These are phyloP conservation scores for Zasmidium angulare DNA, from an alignment of 2,329 filamentous ascomycete species.

Conservation along the genomic window DNA sequence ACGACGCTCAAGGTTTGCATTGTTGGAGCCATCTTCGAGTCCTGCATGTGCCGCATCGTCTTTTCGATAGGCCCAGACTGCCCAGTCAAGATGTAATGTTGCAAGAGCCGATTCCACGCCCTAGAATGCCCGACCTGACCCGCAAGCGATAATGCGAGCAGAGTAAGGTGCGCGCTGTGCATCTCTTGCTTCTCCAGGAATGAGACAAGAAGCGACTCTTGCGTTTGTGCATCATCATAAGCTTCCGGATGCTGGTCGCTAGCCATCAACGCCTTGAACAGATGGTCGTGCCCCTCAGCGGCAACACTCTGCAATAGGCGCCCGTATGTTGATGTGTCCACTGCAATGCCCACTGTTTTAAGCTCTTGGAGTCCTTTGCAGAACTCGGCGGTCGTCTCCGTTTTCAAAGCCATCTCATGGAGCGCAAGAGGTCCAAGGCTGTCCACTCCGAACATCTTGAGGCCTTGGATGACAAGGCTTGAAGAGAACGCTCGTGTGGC, in stretches of 20 bases:
- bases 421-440: slow-evolving; percentile 73
- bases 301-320: slow-evolving; percentile 66
- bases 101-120: slow-evolving; percentile 51
- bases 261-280: slow-evolving; percentile 53
- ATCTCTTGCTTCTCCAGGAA: slow-evolving; percentile 55
- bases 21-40: slow-evolving; percentile 44
- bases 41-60: slow-evolving; percentile 52
- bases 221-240: slow-evolving; percentile 56
- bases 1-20: slow-evolving; percentile 46
- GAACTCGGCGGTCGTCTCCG: slow-evolving; percentile 58
- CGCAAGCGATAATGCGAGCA: slow-evolving; percentile 52
- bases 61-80: slow-evolving; percentile 31
- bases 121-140: slow-evolving; percentile 32
- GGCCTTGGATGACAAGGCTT: slow-evolving; percentile 68
- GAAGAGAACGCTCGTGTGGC: slow-evolving; percentile 73
- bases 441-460: slow-evolving; percentile 69
- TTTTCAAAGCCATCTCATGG: slow-evolving; percentile 72
- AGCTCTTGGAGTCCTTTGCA: slow-evolving; percentile 61
- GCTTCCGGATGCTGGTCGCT: slow-evolving; percentile 67
- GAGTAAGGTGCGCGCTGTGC: slow-evolving; percentile 54
- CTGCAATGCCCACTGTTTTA: slow-evolving; percentile 60
- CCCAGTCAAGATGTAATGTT: slow-evolving; percentile 37
- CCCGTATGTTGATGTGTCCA: slow-evolving; percentile 64
- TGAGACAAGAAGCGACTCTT: slow-evolving; percentile 54
- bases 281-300: slow-evolving; percentile 51